These are phyloP conservation scores for Leptoxyphium fumago DNA, from an alignment of 2,329 filamentous ascomycete species.

Conservation along the genomic window DNA sequence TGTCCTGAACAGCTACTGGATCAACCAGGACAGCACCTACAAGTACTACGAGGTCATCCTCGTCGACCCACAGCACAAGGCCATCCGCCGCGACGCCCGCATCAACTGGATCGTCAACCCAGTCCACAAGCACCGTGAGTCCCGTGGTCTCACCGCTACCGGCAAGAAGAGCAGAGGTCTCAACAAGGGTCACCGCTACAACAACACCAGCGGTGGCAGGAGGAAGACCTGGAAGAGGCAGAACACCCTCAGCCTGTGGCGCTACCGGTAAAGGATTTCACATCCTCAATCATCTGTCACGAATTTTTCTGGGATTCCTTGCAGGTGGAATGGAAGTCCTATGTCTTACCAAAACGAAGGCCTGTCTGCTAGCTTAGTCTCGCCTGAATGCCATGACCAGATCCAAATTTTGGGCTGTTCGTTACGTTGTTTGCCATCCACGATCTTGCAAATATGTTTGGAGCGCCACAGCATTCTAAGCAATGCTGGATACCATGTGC, in stretches of 20 bases:
- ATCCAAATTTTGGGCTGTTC: no score
- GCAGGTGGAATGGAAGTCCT: no score
- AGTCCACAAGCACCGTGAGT: conserved; percentile 99
- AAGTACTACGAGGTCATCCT: conserved; percentile 99
- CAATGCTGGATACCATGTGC: no score
- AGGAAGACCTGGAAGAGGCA: conserved; percentile 99
- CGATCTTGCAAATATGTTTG: no score
- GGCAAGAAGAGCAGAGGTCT: conserved; percentile 99
- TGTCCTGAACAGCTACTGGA: conserved; percentile 99
- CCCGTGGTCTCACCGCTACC: conserved; percentile 89
- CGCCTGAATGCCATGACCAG: no score
- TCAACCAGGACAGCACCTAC: conserved; percentile 99
- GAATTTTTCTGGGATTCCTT: no score
- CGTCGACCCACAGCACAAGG: conserved; percentile 99
- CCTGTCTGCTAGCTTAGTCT: no score
- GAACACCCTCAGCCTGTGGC: conserved; percentile 98
- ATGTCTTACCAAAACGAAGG: no score
- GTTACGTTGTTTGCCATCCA: no score
- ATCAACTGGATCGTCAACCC: conserved; percentile 99
- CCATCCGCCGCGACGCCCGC: conserved; percentile 94
- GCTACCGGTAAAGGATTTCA: conserved; percentile 60
- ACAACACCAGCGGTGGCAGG: conserved; percentile 91
- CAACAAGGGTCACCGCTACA: conserved; percentile 98
- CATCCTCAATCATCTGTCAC: no score
- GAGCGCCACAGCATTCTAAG: no score